A percentile compares a stretch with the other conserved stretches of the same genome.
phyloP scores from a whole-genome alignment of 169 alveolate species.

The Plasmodium cynomolgi region DNA sequence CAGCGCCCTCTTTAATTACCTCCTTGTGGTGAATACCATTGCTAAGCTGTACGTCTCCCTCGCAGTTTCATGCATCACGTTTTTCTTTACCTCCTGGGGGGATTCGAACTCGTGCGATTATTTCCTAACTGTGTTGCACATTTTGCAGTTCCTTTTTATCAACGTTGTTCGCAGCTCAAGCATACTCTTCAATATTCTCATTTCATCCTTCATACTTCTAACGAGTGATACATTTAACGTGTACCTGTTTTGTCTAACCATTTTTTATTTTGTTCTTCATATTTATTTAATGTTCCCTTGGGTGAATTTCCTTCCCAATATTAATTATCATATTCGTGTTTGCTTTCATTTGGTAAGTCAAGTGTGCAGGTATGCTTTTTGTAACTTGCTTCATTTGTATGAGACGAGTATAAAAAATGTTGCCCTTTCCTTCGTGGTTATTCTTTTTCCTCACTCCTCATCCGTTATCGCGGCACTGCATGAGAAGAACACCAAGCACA shows the following conservation, averaged over 20 bases:
- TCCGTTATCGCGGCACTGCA: constrained; percentile 6
- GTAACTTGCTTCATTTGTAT: constrained; percentile 21
- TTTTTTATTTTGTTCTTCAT: constrained; percentile 33
- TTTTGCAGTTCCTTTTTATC: constrained; percentile 27
- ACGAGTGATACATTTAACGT: constrained; percentile 16
- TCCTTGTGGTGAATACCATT: constrained; percentile 26
- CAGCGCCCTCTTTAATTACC: constrained; percentile 37
- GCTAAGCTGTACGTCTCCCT: constrained; percentile 45
- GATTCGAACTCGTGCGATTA: not conserved
- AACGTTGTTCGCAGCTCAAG: constrained; percentile 47
- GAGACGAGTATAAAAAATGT: constrained; percentile 43
- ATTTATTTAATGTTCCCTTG: constrained; percentile 62
- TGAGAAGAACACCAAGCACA: constrained; percentile 6
- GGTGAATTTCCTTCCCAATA: constrained; percentile 20
- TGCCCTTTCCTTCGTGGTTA: constrained; percentile 22
- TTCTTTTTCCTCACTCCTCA: constrained; percentile 3
- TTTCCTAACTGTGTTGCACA: not conserved
- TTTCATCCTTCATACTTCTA: constrained; percentile 54
- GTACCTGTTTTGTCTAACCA: constrained; percentile 4
- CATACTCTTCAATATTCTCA: constrained; percentile 20
- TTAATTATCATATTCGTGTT: constrained; percentile 33
- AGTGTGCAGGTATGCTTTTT: not conserved
- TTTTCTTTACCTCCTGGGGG: constrained; percentile 13
- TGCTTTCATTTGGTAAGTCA: not conserved
- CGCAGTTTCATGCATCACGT: constrained; percentile 33